These are phyloP conservation scores for Lactifluus piperatus DNA, from an alignment of 768 basidiomycete genomes.

Conservation along the genomic window DNA sequence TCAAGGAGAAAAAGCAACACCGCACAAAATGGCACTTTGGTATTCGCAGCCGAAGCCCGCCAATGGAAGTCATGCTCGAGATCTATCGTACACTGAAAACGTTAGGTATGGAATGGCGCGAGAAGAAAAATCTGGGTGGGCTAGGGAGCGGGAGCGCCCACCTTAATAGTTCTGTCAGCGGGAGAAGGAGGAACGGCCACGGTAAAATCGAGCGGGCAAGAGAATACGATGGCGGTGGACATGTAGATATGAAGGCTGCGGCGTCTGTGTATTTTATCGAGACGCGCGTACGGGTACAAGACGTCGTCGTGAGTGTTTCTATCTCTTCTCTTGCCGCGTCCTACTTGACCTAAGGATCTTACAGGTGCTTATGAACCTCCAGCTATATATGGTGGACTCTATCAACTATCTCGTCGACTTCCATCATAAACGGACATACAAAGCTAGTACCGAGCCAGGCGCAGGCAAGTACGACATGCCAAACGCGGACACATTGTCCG, in stretches of 20 bases:
- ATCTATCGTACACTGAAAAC: constrained; percentile 88
- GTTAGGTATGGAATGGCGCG: constrained; percentile 96
- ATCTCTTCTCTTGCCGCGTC: constrained; percentile 2
- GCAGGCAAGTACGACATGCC: constrained; percentile 67
- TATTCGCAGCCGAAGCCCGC: constrained; percentile 86
- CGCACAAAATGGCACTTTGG: constrained; percentile 97
- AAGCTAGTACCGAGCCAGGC: constrained; percentile 55
- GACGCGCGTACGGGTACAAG: constrained; percentile 80
- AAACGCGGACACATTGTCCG: constrained; percentile 40
- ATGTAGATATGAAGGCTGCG: constrained; percentile 56
- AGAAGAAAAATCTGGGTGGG: constrained; percentile 73
- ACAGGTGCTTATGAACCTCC: constrained; percentile 93
- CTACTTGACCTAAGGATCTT: neutral
- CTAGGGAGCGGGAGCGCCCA: constrained; percentile 42
- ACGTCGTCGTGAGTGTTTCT: constrained; percentile 68
- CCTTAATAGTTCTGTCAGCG: neutral
- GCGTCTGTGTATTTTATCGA: constrained; percentile 87
- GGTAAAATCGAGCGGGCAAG: constrained; percentile 52
- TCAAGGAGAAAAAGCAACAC: constrained; percentile 59
- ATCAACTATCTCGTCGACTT: constrained; percentile 98
- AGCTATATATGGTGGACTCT: constrained; percentile 92
- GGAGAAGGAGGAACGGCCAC: constrained; percentile 29
- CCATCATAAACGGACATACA: constrained; percentile 93
- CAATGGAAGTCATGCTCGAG: constrained; percentile 99
- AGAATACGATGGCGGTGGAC: constrained; percentile 50